Evolutionary conservation across 2,329 filamentous ascomycete genomes (phyloP).

Genomic region (Scortechinia acanthostroma): DNA sequence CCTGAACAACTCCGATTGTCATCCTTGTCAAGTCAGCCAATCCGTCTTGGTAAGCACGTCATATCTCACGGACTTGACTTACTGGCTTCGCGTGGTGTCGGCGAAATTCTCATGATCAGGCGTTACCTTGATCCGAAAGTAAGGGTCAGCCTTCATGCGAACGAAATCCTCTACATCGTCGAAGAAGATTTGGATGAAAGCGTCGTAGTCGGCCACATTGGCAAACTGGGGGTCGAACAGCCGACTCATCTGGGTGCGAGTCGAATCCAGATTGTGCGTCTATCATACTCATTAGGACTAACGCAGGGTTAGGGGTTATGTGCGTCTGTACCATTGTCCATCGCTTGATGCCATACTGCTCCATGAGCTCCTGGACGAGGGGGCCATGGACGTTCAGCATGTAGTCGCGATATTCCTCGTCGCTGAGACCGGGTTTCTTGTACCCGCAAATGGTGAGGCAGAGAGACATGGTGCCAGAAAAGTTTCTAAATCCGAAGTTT

Average conservation of each 20-base stretch:
- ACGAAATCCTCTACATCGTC: slow-evolving; percentile 33
- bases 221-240: slow-evolving; percentile 34
- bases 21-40: too few relatives aligned
- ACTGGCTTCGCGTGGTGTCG: slow-evolving; percentile 35
- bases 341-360: slow-evolving; percentile 34
- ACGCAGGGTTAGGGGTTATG: neutral
- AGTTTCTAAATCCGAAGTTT: too few relatives aligned
- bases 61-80: too few relatives aligned
- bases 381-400: slow-evolving; percentile 37
- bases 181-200: slow-evolving; percentile 38
- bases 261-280: slow-evolving; percentile 28
- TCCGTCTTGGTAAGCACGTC: too few relatives aligned
- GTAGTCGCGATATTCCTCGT: slow-evolving; percentile 34
- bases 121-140: slow-evolving; percentile 32
- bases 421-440: slow-evolving; percentile 33
- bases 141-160: slow-evolving; percentile 37
- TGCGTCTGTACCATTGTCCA: slow-evolving; percentile 28
- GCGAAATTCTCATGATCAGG: slow-evolving; percentile 39
- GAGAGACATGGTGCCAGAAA: slow-evolving; percentile 23
- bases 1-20: too few relatives aligned
- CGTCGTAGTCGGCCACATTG: slow-evolving; percentile 40
- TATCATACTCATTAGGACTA: slow-evolving; percentile 8
- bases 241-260: slow-evolving; percentile 26
- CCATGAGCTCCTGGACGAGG: slow-evolving; percentile 36
- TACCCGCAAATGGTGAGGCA: slow-evolving; percentile 40